These are phyloP conservation scores for Fusarium nematophilum DNA, from an alignment of 2,329 filamentous ascomycete species.

Conservation along the genomic window DNA sequence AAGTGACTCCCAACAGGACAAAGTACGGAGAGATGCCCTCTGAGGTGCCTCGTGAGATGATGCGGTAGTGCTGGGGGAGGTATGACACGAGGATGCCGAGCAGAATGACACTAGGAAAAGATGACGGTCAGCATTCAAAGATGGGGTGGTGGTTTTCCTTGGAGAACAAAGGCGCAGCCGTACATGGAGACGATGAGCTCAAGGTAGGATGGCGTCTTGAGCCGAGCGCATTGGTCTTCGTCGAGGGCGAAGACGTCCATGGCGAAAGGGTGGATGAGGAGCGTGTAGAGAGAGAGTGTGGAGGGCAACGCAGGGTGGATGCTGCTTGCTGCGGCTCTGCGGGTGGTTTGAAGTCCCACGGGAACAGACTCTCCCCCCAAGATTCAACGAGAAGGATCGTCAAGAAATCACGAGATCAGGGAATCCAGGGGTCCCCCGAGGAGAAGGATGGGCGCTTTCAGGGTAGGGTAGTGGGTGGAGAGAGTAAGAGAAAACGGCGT, in stretches of 20 bases:
- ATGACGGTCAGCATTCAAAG: conserved; percentile 9
- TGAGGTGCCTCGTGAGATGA: conserved; percentile 85
- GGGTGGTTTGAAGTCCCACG: no score
- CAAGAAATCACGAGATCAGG: conserved; percentile 13
- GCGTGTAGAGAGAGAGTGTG: no score
- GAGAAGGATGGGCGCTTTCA: no score
- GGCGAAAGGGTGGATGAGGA: conserved; percentile 11
- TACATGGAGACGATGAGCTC: conserved; percentile 69
- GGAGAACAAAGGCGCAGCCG: conserved; percentile 31
- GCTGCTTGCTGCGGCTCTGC: conserved; percentile 21
- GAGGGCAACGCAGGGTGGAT: not conserved
- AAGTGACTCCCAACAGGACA: conserved; percentile 91
- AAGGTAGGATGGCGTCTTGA: conserved; percentile 64
- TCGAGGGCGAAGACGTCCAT: conserved; percentile 44
- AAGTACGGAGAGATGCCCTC: conserved; percentile 97
- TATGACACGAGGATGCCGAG: conserved; percentile 93
- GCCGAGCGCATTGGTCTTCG: conserved; percentile 58
- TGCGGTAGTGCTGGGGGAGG: conserved; percentile 92
- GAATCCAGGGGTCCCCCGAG: conserved; percentile 31
- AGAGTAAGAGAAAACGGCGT: conserved; percentile 25
- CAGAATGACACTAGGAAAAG: conserved; percentile 74
- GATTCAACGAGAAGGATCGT: no score
- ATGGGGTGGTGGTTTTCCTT: not conserved
- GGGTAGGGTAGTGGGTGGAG: conserved; percentile 30
- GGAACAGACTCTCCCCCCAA: no score